A percentile compares a stretch with the other conserved stretches of the same genome.
Evolutionary conservation across 2,329 filamentous ascomycete species (phyloP).

Genomic region (Cercospora zeina): DNA sequence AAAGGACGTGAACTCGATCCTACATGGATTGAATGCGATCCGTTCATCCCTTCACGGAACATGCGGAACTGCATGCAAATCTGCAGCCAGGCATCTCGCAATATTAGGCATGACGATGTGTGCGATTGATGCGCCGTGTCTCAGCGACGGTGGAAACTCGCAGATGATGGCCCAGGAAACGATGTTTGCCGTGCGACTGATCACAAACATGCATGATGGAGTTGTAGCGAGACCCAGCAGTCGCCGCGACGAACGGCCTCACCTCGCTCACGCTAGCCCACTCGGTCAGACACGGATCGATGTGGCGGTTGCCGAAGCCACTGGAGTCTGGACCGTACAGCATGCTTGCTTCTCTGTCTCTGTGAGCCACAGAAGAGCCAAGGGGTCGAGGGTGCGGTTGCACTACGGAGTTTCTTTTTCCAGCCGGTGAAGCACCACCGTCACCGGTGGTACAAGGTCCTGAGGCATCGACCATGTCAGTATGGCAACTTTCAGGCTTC

Average conservation of each 20-base stretch:
- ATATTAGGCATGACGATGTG: background rate
- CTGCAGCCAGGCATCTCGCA: background rate
- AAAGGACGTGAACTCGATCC: background rate
- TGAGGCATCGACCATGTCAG: background rate
- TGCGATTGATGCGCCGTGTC: background rate
- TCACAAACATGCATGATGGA: conserved; percentile 3
- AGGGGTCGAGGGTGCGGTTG: background rate
- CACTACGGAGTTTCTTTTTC: background rate
- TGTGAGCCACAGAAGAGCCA: background rate
- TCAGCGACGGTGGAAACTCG: background rate
- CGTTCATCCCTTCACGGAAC: background rate
- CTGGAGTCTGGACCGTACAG: background rate
- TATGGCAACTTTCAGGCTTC: background rate
- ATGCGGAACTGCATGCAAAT: background rate
- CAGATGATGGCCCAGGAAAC: background rate
- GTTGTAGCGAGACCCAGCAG: background rate
- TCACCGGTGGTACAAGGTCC: background rate
- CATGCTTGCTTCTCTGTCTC: background rate
- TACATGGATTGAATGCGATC: background rate
- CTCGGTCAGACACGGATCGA: background rate
- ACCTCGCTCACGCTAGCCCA: background rate
- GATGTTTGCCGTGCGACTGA: background rate
- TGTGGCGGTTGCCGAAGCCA: background rate
- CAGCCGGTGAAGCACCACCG: background rate
- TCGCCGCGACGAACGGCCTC: background rate